Conservation (phyloP, 768 basidiomycete genomes). For the Hypholoma fasciculare region DNA sequence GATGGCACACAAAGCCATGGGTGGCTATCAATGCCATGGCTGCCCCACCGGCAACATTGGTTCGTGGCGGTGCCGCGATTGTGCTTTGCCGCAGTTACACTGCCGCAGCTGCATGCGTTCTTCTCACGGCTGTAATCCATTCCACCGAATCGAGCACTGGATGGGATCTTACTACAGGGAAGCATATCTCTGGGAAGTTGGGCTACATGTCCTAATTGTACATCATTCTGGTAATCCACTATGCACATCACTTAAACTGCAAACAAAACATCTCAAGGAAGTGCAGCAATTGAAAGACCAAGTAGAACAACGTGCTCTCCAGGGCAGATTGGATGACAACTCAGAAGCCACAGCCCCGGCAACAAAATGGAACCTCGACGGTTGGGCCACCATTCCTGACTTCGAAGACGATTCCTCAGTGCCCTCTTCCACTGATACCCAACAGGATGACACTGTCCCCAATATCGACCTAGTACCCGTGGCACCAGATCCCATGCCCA, state of each 20-base stretch:
- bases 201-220: slow-evolving; percentile 4
- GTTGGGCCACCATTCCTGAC: background rate
- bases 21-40: background rate
- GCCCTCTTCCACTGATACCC: too few relatives aligned
- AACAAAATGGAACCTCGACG: background rate
- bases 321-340: too few relatives aligned
- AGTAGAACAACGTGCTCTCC: too few relatives aligned
- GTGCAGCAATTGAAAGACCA: background rate
- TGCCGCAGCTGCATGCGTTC: background rate
- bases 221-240: background rate
- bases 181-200: slow-evolving; percentile 12
- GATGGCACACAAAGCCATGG: background rate
- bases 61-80: background rate
- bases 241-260: background rate
- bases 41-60: background rate
- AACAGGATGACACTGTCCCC: too few relatives aligned
- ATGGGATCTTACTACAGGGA: slow-evolving; percentile 10
- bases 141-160: slow-evolving; percentile 20
- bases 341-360: too few relatives aligned
- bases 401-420: background rate
- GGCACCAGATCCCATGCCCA: background rate
- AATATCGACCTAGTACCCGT: background rate
- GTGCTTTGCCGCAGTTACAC: background rate
- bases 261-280: background rate
- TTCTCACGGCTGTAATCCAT: slow-evolving; percentile 3